A percentile compares a stretch with the other conserved stretches of the same genome.
These are phyloP conservation scores for Hypoxylon trugodes DNA, from an alignment of 495 filamentous ascomycete species.

Conservation along the genomic window DNA sequence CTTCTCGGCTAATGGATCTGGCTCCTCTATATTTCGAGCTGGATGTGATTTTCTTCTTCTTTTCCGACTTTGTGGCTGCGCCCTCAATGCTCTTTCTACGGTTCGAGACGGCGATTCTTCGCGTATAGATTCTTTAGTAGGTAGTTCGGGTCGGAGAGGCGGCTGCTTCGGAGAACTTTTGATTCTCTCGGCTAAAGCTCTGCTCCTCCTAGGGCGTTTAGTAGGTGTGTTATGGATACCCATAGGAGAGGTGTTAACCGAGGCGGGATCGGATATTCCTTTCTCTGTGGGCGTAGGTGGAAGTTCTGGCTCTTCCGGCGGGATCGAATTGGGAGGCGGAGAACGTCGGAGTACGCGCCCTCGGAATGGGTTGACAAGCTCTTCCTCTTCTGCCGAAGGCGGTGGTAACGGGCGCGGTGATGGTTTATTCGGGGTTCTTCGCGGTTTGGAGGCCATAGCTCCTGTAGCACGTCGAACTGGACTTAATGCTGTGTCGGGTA, in stretches of 20 bases:
- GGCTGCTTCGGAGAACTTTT: slow-evolving; percentile 59
- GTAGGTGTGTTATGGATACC: slow-evolving; percentile 65
- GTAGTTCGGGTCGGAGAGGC: slow-evolving; percentile 39
- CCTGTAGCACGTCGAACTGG: slow-evolving; percentile 30
- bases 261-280: slow-evolving; percentile 62
- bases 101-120: slow-evolving; percentile 21
- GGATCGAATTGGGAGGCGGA: slow-evolving; percentile 49
- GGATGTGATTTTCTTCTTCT: slow-evolving; percentile 37
- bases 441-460: slow-evolving; percentile 38
- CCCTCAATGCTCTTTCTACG: slow-evolving; percentile 6
- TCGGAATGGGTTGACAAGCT: slow-evolving; percentile 52
- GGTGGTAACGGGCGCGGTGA: slow-evolving; percentile 51
- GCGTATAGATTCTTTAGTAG: neutral
- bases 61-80: slow-evolving; percentile 33
- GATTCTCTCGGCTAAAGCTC: slow-evolving; percentile 48
- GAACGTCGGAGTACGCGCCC: slow-evolving; percentile 45
- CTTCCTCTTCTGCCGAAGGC: slow-evolving; percentile 55
- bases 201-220: slow-evolving; percentile 51
- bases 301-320: slow-evolving; percentile 67
- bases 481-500: slow-evolving; percentile 18
- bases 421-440: slow-evolving; percentile 45
- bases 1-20: slow-evolving; percentile 51
- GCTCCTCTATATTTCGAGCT: slow-evolving; percentile 46
- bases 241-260: slow-evolving; percentile 57
- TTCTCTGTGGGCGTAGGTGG: slow-evolving; percentile 73